Evolutionary conservation across 75 land plant species (phyloP), one percentile per base, ranked within the genome.

Genomic region (Pinus taeda): DNA sequence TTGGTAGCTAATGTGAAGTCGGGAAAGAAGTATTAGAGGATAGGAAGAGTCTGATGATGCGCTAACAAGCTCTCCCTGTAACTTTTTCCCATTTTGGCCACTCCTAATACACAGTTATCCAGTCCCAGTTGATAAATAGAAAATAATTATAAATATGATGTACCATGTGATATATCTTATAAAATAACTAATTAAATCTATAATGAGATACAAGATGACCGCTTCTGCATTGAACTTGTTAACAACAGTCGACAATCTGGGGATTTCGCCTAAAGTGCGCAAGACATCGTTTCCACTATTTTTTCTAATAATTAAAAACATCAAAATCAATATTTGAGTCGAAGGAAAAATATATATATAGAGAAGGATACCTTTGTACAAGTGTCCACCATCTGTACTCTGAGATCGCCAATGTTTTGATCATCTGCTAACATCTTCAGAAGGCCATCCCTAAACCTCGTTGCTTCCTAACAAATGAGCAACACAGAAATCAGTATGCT

Each of bases 361-460:
- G 17, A 45, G 49, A 45, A 6, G 49, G 49, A 45, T 65, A 65
- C 69, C 69, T 65, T 65, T 26, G 69, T 65, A 15, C 69, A 65
- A 33, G 69, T 65, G 4, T 65, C 69, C 39, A 65, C 69, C 69
- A 65, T 65, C 18, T 6, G 36, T 65, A 65, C 42, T 65, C 69
- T 30, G 15, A 26, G 69, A 29, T 65, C 69, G 13, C 69, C 69
- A 30, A 65, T 65, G 69, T 65, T 65, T 65, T 65, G 24, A 15
- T 65, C 69, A 33, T 65, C 39, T 65, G 69, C 39, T 29, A 65
- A 36, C 69, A 65, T 65, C 30, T 15, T 15, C 26, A 65, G 69
- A 33, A 65, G 69, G 18, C 69, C 69, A 12, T 65, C 69, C 39
- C 30, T 65, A 15, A 65, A 65, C 15, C 30, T 65, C 17, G 69